These are phyloP conservation scores for Delonix regia DNA, from an alignment of 306 rosid genomes.

Conservation along the genomic window DNA sequence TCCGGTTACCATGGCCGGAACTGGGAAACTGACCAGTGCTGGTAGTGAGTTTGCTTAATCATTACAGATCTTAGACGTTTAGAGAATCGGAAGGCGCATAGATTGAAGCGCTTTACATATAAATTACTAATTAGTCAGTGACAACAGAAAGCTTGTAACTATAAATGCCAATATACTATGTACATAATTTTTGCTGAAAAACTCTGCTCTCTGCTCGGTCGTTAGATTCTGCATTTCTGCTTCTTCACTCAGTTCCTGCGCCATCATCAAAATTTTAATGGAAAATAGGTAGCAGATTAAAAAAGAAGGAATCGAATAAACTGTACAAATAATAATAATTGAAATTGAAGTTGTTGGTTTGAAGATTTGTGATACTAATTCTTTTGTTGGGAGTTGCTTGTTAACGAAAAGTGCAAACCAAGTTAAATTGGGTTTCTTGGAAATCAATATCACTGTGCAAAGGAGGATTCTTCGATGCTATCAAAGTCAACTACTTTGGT, in stretches of 20 bases:
- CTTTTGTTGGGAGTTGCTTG: not conserved
- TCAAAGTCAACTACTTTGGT: slow-evolving; percentile 23
- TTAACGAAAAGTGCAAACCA: slow-evolving; percentile 18
- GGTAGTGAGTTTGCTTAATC: slow-evolving; percentile 56
- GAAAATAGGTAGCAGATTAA: not conserved
- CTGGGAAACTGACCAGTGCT: slow-evolving; percentile 99
- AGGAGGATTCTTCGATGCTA: not conserved
- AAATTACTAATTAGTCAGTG: slow-evolving; percentile 27
- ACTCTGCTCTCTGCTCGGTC: not conserved
- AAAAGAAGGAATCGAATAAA: no score
- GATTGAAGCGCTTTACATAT: slow-evolving; percentile 34
- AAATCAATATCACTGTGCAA: not conserved
- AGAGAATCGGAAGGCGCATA: slow-evolving; percentile 24
- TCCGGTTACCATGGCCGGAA: slow-evolving; percentile 69
- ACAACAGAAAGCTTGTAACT: not conserved
- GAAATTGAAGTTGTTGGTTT: not conserved
- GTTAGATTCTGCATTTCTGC: not conserved
- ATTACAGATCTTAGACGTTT: not conserved
- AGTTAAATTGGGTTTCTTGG: slow-evolving; percentile 1
- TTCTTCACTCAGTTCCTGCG: not conserved
- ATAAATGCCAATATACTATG: not conserved
- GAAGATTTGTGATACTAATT: slow-evolving; percentile 13
- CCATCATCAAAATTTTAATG: not conserved
- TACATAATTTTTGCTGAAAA: slow-evolving; percentile 3
- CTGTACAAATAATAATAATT: no score